phyloP scores from a whole-genome alignment of 768 basidiomycete species.

The Dioszegia hungarica region DNA sequence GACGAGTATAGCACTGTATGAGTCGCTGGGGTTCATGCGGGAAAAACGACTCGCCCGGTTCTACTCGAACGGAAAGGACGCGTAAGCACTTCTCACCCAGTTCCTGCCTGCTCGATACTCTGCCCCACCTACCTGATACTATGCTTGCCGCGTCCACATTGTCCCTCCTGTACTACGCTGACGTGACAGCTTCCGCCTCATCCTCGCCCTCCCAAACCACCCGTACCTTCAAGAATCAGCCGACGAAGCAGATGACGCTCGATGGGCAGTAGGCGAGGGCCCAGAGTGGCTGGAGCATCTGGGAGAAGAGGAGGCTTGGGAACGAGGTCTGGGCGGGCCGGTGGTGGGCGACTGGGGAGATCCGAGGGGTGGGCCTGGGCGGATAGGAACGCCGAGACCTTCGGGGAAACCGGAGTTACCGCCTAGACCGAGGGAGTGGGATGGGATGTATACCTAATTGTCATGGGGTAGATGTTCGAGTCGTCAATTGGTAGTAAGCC shows the following conservation, averaged over 20 bases:
- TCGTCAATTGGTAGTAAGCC: too few relatives aligned
- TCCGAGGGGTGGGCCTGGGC: background rate
- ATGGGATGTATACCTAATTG: slow-evolving; percentile 10
- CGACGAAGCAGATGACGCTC: slow-evolving; percentile 16
- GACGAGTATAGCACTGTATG: slow-evolving; percentile 82
- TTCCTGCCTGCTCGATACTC: background rate
- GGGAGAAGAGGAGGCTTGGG: background rate
- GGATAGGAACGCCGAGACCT: background rate
- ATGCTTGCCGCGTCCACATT: too few relatives aligned
- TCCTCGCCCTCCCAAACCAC: slow-evolving; percentile 13
- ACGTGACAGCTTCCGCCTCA: slow-evolving; percentile 20
- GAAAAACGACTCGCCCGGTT: slow-evolving; percentile 93
- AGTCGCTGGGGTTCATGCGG: slow-evolving; percentile 86
- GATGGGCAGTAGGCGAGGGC: slow-evolving; percentile 14
- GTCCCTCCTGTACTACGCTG: too few relatives aligned
- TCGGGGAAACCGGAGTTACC: background rate
- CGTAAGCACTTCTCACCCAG: slow-evolving; percentile 51
- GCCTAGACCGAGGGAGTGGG: background rate
- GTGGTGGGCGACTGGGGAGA: background rate
- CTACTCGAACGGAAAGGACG: slow-evolving; percentile 96
- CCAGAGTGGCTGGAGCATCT: background rate
- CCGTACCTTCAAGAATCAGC: slow-evolving; percentile 13
- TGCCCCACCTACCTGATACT: too few relatives aligned
- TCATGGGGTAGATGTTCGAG: too few relatives aligned
- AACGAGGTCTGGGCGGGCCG: slow-evolving; percentile 1